Conservation (phyloP, 805 yeast species). For the Scheffersomyces ergatensis region DNA sequence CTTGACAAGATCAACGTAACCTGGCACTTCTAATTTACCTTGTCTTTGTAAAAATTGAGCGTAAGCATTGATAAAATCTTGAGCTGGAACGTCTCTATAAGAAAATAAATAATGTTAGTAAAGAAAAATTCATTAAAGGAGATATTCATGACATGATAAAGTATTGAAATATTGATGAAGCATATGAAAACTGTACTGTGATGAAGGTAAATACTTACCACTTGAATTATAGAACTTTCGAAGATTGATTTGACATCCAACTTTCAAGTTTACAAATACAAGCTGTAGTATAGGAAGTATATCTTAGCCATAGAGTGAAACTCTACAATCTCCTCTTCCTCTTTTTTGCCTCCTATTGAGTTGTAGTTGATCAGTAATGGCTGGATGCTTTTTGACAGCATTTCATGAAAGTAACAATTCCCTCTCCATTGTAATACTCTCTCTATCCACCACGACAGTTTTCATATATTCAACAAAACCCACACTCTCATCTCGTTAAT, state of each 20-base stretch:
- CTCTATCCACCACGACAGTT: slow-evolving; percentile 25
- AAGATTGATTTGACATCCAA: not conserved
- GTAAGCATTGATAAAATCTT: slow-evolving; percentile 98
- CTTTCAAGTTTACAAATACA: not conserved
- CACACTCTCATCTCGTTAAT: not conserved
- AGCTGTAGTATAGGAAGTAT: not conserved
- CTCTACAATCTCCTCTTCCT: no score
- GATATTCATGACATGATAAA: no score
- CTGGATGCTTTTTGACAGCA: no score
- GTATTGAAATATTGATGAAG: not conserved
- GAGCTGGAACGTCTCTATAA: slow-evolving; percentile 99
- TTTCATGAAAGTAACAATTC: not conserved
- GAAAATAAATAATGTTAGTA: slow-evolving; percentile 29
- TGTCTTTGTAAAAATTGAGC: slow-evolving; percentile 99
- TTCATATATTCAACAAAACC: slow-evolving; percentile 2
- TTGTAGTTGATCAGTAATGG: no score
- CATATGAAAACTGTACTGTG: not conserved
- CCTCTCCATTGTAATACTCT: slow-evolving; percentile 8
- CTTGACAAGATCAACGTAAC: slow-evolving; percentile 99
- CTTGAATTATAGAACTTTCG: not conserved
- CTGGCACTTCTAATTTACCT: slow-evolving; percentile 99
- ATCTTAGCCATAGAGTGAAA: no score
- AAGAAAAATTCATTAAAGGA: not conserved
- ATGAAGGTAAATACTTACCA: not conserved
- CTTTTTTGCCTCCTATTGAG: no score